These are phyloP conservation scores for Dysphania ambrosioides DNA, from an alignment of 148 eudicot genomes.

Conservation along the genomic window DNA sequence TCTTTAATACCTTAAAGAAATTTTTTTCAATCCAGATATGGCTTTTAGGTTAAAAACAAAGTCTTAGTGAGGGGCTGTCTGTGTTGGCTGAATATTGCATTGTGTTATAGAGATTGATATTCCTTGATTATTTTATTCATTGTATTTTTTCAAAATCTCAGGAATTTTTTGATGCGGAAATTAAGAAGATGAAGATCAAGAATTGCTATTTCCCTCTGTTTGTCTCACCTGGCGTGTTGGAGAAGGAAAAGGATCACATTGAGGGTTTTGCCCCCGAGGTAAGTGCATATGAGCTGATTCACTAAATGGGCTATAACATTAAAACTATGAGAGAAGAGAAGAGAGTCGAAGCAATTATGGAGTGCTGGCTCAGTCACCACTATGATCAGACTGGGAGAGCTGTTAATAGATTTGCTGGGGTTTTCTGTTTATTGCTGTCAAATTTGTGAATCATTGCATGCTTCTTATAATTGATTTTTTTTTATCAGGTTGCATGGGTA, in stretches of 20 bases:
- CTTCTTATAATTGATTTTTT: slow-evolving; percentile 5
- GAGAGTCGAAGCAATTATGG: not conserved
- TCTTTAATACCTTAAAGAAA: too few relatives aligned
- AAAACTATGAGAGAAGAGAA: not conserved
- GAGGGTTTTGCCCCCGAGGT: slow-evolving; percentile 99
- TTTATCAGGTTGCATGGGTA: slow-evolving; percentile 93
- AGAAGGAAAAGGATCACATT: slow-evolving; percentile 92
- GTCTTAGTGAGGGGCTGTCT: not conserved
- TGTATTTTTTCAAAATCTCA: slow-evolving; percentile 25
- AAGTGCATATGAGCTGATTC: slow-evolving; percentile 3
- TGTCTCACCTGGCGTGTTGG: slow-evolving; percentile 74
- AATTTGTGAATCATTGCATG: not conserved
- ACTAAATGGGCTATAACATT: not conserved
- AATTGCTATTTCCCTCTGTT: slow-evolving; percentile 93
- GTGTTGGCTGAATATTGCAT: not conserved
- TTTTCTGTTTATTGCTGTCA: not conserved
- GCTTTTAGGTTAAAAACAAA: not conserved
- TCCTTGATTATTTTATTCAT: slow-evolving; percentile 2
- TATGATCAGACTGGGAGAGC: not conserved
- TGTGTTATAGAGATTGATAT: not conserved
- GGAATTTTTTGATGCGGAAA: slow-evolving; percentile 87
- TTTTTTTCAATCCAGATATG: too few relatives aligned
- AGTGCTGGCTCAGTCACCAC: not conserved
- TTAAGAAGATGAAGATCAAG: slow-evolving; percentile 83
- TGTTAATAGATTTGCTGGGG: not conserved